These are phyloP conservation scores for Neofusicoccum sp. DNA, from an alignment of 2,329 filamentous ascomycete species.

Conservation along the genomic window DNA sequence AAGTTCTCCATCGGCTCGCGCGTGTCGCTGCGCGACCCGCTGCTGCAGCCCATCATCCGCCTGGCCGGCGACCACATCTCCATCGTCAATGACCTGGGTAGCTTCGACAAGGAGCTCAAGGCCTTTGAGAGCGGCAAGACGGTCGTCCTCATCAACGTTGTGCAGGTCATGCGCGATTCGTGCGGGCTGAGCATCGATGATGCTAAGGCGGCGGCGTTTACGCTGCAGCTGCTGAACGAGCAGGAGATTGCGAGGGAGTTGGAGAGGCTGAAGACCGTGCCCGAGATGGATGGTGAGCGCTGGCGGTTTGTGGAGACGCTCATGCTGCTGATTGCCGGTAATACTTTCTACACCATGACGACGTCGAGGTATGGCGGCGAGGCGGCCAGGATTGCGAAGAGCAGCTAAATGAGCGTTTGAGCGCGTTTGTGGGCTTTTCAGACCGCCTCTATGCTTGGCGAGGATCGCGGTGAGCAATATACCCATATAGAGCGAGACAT, in stretches of 20 bases:
- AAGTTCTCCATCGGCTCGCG: not conserved
- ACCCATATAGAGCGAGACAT: no score
- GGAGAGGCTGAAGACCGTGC: not conserved
- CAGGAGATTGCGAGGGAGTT: not conserved
- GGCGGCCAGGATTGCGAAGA: not conserved
- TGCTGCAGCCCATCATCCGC: not conserved
- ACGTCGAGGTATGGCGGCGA: conserved; percentile 5
- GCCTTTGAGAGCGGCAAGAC: not conserved
- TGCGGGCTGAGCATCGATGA: not conserved
- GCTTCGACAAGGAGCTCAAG: not conserved
- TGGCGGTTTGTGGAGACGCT: not conserved
- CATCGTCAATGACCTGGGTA: conserved; percentile 2
- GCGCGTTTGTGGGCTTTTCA: no score
- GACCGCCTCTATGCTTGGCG: no score
- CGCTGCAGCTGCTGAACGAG: not conserved
- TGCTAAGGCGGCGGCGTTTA: not conserved
- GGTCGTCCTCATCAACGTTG: not conserved
- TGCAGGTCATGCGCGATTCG: not conserved
- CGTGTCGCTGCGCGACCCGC: not conserved
- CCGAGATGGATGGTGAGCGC: not conserved
- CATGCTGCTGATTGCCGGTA: not conserved
- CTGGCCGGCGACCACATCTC: not conserved
- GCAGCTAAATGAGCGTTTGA: no score
- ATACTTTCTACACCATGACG: conserved; percentile 9
- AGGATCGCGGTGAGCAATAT: no score